Evolutionary conservation across 2,329 filamentous ascomycete species (phyloP).

Genomic region (Pseudogymnoascus pannorum): DNA sequence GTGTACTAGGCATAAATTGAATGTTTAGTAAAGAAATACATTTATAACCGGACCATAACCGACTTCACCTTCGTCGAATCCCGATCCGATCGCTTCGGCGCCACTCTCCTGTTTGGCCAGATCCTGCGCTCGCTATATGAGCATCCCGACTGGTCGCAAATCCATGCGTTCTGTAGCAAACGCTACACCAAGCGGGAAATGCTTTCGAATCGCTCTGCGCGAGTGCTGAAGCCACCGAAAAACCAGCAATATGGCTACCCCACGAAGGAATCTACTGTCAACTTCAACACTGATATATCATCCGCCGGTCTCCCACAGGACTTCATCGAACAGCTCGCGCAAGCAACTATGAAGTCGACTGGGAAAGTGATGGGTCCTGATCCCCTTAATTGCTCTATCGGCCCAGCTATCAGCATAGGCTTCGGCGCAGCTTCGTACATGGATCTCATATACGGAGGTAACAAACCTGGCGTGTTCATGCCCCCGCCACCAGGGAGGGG

Average conservation of each 20-base stretch:
- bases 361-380: background rate
- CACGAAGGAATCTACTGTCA: background rate
- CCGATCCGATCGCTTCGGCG: background rate
- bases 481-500: background rate
- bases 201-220: background rate
- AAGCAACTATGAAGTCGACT: background rate
- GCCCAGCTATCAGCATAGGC: background rate
- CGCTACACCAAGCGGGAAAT: background rate
- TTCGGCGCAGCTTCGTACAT: background rate
- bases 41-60: background rate
- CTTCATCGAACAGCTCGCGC: background rate
- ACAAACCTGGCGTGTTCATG: background rate
- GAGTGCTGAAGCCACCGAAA: background rate
- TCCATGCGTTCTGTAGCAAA: background rate
- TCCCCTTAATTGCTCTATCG: background rate
- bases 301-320: background rate
- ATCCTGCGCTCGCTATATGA: background rate
- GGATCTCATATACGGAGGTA: background rate
- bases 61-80: background rate
- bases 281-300: background rate
- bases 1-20: background rate
- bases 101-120: background rate
- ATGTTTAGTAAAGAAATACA: background rate
- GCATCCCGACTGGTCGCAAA: background rate
- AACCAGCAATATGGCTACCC: background rate